phyloP scores from a whole-genome alignment of 2,329 filamentous ascomycete species.

The Fusarium pseudocircinatum region DNA sequence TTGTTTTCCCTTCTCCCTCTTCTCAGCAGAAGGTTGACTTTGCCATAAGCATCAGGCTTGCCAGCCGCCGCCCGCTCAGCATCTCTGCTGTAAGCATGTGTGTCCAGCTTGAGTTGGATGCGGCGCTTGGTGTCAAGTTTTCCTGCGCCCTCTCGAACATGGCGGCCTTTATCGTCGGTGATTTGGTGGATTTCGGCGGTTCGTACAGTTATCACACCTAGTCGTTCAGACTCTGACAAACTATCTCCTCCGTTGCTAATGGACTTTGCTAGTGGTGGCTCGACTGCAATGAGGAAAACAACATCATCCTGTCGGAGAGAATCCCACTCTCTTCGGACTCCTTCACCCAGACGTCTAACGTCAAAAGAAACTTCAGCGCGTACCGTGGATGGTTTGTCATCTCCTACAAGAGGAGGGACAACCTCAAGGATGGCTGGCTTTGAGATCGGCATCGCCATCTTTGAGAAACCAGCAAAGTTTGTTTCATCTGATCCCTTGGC shows the following conservation, averaged over 20 bases:
- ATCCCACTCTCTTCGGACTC: slow-evolving; percentile 88
- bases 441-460: slow-evolving; percentile 88
- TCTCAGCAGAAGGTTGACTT: slow-evolving; percentile 86
- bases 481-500: slow-evolving; percentile 70
- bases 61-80: slow-evolving; percentile 70
- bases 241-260: slow-evolving; percentile 62
- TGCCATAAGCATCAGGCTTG: slow-evolving; percentile 82
- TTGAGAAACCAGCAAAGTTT: slow-evolving; percentile 84
- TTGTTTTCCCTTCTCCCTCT: slow-evolving; percentile 93
- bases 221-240: slow-evolving; percentile 63
- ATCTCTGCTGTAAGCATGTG: slow-evolving; percentile 80
- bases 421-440: slow-evolving; percentile 90
- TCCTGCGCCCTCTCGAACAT: slow-evolving; percentile 69
- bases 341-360: slow-evolving; percentile 79
- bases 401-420: slow-evolving; percentile 82
- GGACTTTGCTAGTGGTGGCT: slow-evolving; percentile 64
- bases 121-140: slow-evolving; percentile 75
- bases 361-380: slow-evolving; percentile 88
- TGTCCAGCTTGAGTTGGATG: slow-evolving; percentile 83
- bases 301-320: slow-evolving; percentile 86
- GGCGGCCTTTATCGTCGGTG: slow-evolving; percentile 83
- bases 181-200: slow-evolving; percentile 88
- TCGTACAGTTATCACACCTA: slow-evolving; percentile 77
- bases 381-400: slow-evolving; percentile 83
- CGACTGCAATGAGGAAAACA: slow-evolving; percentile 84